These are phyloP conservation scores for Rubroboletus pulcherrimus DNA, from an alignment of 768 basidiomycete genomes.

Conservation along the genomic window DNA sequence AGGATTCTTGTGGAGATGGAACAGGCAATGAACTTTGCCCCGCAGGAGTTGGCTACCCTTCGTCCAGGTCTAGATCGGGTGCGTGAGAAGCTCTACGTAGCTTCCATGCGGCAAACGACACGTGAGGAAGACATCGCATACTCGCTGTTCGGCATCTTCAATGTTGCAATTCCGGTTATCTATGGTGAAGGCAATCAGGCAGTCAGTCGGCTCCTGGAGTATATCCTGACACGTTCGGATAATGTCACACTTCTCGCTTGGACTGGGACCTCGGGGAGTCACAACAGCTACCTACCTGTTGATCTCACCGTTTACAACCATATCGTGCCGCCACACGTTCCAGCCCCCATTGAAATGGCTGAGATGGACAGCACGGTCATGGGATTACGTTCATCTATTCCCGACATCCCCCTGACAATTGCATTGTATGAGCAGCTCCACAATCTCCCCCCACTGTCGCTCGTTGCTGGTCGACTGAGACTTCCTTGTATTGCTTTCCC, in stretches of 20 bases:
- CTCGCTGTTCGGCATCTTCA: background rate
- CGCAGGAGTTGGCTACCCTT: background rate
- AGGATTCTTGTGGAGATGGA: constrained; percentile 3
- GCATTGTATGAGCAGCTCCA: background rate
- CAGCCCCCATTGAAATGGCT: background rate
- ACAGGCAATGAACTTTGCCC: background rate
- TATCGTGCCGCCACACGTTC: background rate
- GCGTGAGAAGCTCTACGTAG: background rate
- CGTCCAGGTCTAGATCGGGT: background rate
- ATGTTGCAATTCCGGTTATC: background rate
- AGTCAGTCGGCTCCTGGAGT: background rate
- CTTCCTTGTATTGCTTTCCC: background rate
- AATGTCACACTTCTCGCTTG: background rate
- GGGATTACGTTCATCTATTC: too few relatives aligned
- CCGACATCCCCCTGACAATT: background rate
- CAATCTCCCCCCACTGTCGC: background rate
- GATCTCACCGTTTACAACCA: background rate
- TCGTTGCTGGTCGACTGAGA: background rate
- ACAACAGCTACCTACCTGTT: background rate
- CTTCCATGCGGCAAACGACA: background rate
- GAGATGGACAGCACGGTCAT: background rate
- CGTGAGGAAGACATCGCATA: background rate
- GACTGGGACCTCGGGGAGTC: background rate
- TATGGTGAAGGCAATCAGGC: background rate
- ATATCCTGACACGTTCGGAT: background rate